Percentiles rank a stretch among this genome's conserved stretches.
phyloP scores from a whole-genome alignment of 2,329 filamentous ascomycete species.

The Grosmannia penicillata region DNA sequence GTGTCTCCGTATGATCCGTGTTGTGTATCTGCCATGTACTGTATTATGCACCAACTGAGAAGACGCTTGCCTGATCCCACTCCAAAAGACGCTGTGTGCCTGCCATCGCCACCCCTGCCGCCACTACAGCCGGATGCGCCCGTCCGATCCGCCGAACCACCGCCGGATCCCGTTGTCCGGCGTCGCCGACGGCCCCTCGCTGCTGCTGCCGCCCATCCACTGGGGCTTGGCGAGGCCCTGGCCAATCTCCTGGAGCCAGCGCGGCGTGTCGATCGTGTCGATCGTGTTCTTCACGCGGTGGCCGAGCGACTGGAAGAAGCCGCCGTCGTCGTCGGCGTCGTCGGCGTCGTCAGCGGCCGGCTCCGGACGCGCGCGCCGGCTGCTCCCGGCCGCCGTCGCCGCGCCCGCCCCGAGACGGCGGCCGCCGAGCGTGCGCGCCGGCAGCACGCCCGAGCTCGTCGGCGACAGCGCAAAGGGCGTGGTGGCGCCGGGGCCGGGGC shows the following conservation, averaged over 20 bases:
- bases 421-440: conserved; percentile 13
- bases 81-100: too few relatives aligned
- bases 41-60: too few relatives aligned
- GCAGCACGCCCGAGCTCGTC: conserved; percentile 10
- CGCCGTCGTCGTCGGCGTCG: conserved; percentile 56
- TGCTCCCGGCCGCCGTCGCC: background rate
- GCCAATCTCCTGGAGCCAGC: conserved; percentile 64
- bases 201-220: conserved; percentile 58
- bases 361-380: background rate
- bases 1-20: too few relatives aligned
- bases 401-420: conserved; percentile 12
- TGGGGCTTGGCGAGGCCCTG: conserved; percentile 59
- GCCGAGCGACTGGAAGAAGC: conserved; percentile 70
- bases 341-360: conserved; percentile 11
- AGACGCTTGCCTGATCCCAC: too few relatives aligned
- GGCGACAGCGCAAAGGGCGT: conserved; percentile 29
- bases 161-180: conserved; percentile 27
- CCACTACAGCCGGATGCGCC: conserved; percentile 16
- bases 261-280: conserved; percentile 65
- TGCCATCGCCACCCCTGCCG: too few relatives aligned
- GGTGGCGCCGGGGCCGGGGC: too few relatives aligned
- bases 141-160: conserved; percentile 39
- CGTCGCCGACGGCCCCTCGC: conserved; percentile 12
- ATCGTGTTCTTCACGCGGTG: conserved; percentile 86
- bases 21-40: too few relatives aligned